Evolutionary conservation across 352 stramenopile species (phyloP).

Genomic region (Nothophytophthora sp.): DNA sequence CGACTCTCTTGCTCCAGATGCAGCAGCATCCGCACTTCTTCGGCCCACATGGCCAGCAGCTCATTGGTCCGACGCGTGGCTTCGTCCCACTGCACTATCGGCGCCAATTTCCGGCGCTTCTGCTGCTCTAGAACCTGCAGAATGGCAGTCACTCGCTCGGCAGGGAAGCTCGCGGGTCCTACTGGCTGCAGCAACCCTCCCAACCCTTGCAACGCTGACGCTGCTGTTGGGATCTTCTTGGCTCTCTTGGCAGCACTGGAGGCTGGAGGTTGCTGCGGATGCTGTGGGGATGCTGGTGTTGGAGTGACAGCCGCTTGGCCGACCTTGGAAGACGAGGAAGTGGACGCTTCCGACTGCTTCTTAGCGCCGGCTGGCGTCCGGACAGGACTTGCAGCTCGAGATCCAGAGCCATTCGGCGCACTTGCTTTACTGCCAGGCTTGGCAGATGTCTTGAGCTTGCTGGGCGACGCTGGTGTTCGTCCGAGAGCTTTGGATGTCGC

Average conservation of each 20-base stretch:
- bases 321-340: conserved; percentile 8
- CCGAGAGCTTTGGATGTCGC: neutral
- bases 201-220: conserved; percentile 38
- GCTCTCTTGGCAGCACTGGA: conserved; percentile 1
- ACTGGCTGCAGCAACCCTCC: conserved; percentile 40
- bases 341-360: conserved; percentile 1
- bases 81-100: conserved; percentile 58
- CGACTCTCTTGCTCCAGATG: conserved; percentile 60
- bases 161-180: conserved; percentile 29
- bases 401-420: conserved; percentile 5
- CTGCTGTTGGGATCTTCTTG: conserved; percentile 18
- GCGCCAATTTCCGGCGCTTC: conserved; percentile 27
- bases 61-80: conserved; percentile 49
- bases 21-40: conserved; percentile 60
- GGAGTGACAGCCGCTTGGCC: neutral
- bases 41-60: conserved; percentile 55
- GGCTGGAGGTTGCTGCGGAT: neutral
- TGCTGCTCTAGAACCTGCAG: conserved; percentile 39
- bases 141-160: conserved; percentile 50
- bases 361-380: conserved; percentile 2
- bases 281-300: conserved; percentile 4
- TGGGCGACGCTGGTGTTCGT: conserved; percentile 12
- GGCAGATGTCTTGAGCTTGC: conserved; percentile 12
- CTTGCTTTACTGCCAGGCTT: conserved; percentile 11
- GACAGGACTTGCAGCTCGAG: conserved; percentile 14